Conservation (phyloP, 306 rosid genomes). For the Castanea sativa region DNA sequence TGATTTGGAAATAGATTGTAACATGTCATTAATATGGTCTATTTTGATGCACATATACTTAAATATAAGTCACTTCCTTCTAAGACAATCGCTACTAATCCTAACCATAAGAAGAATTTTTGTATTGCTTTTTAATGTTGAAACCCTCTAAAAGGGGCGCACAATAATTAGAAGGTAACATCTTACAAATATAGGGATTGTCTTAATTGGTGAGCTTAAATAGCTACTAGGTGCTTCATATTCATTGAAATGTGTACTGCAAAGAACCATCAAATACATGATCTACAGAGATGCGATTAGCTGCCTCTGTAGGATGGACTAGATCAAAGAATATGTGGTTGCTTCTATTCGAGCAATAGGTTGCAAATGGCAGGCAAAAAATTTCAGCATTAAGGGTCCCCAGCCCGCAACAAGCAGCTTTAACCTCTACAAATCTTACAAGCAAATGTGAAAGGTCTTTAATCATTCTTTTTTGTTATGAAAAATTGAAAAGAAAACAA, state of each 20-base stretch:
- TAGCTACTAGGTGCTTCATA: conserved; percentile 46
- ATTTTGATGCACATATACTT: too few species aligned
- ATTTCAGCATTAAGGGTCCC: conserved; percentile 44
- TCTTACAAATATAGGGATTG: background rate
- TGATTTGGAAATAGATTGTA: too few species aligned
- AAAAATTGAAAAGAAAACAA: background rate
- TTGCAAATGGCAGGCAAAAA: conserved; percentile 51
- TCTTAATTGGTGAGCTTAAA: conserved; percentile 21
- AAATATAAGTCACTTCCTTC: too few species aligned
- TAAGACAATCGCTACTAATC: too few species aligned
- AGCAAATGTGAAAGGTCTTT: background rate
- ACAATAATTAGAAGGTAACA: background rate
- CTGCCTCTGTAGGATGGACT: conserved; percentile 67
- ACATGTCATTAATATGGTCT: too few species aligned
- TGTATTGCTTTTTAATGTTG: background rate
- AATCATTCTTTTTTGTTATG: background rate
- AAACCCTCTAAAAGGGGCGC: background rate
- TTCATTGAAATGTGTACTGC: conserved; percentile 44
- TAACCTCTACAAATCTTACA: conserved; percentile 59
- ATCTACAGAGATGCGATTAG: conserved; percentile 38
- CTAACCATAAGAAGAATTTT: background rate
- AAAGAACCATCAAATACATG: conserved; percentile 47
- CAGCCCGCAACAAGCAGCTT: conserved; percentile 68
- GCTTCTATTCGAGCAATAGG: conserved; percentile 54
- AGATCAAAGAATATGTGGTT: conserved; percentile 77